These are phyloP conservation scores for Russula abietina DNA, from an alignment of 768 basidiomycete genomes.

Conservation along the genomic window DNA sequence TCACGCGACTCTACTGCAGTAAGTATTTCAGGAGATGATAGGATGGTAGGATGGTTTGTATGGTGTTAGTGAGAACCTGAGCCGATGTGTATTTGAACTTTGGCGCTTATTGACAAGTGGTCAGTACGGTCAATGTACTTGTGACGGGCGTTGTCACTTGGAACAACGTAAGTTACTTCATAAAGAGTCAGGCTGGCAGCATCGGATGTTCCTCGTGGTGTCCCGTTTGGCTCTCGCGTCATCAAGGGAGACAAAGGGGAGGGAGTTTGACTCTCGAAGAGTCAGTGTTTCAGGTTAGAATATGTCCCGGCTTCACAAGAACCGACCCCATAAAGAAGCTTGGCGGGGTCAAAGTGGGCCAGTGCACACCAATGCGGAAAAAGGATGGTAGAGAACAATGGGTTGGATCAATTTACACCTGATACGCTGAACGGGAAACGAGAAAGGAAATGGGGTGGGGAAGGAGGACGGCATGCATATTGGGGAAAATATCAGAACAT, in stretches of 20 bases:
- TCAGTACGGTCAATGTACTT: too few relatives aligned
- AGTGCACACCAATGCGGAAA: background rate
- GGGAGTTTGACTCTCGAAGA: background rate
- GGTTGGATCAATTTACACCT: slow-evolving; percentile 1
- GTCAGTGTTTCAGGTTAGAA: too few relatives aligned
- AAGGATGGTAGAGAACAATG: background rate
- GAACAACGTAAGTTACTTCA: background rate
- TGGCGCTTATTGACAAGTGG: too few relatives aligned
- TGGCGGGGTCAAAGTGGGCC: background rate
- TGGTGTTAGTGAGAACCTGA: too few relatives aligned
- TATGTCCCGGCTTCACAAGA: background rate
- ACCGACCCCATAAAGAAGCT: background rate
- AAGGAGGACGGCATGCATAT: background rate
- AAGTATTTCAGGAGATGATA: too few relatives aligned
- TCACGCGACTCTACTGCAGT: too few relatives aligned
- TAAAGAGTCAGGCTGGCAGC: background rate
- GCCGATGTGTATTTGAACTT: too few relatives aligned
- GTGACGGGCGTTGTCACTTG: background rate
- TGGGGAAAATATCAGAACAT: background rate
- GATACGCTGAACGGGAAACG: slow-evolving; percentile 1
- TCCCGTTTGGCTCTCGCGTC: background rate
- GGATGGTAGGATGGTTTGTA: too few relatives aligned
- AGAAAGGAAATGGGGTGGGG: background rate
- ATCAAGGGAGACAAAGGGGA: background rate
- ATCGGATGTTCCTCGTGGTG: too few relatives aligned